Base-by-base conservation (phyloP, 2,329 filamentous ascomycete species). In the Atkinsonella texensis region DNA sequence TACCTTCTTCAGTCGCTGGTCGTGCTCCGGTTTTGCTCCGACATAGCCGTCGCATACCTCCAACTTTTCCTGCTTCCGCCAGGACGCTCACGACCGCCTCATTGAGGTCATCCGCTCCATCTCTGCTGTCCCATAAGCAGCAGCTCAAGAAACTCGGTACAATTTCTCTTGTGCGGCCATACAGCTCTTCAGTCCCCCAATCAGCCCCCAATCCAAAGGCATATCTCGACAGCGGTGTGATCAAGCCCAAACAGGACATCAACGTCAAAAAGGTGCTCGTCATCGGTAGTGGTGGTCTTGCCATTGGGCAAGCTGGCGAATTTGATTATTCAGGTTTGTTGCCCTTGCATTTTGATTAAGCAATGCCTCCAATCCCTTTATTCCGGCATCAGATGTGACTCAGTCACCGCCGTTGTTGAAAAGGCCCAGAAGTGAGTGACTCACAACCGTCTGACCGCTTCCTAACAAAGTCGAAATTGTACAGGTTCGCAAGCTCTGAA, bases 221-320 rank as follows among this genome's bases (percentile, higher is more conserved):
- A 56, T 95, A 95, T 70, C 75, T 96, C 61, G 83, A 89, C 65
- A 95, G 88, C 71, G 90, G 89, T 61, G 85, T 83, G 54, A 84
- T 96, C 65, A 86, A 89, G 68, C 84, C 85, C 53, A 79, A 79
- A 62, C 78, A 91, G 62, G 74, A 87, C 51, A 85, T 96, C 48
- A 81, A 95, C 66, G 89, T 97, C 58, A 95, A 95, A 76, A 97
- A 97, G 75, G 91, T 97, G 49, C 75, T 97, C 56, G 90, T 97
- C 60, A 95, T 97, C 74, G 91, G 91, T 54, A 90, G 85, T 72
- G 91, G 91, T 74, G 91, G 91, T 70, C 79, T 97, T 60, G 89
- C 88, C 68, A 97, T 97, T 80, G 91, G 91, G 57, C 91, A 97
- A 73, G 91, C 91, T 58, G 91, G 91, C 74, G 91, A 97, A 74